A percentile compares a stretch with the other conserved stretches of the same genome.
Evolutionary conservation across 2,329 filamentous ascomycete species (phyloP).

Genomic region (Colletotrichum lentis): DNA sequence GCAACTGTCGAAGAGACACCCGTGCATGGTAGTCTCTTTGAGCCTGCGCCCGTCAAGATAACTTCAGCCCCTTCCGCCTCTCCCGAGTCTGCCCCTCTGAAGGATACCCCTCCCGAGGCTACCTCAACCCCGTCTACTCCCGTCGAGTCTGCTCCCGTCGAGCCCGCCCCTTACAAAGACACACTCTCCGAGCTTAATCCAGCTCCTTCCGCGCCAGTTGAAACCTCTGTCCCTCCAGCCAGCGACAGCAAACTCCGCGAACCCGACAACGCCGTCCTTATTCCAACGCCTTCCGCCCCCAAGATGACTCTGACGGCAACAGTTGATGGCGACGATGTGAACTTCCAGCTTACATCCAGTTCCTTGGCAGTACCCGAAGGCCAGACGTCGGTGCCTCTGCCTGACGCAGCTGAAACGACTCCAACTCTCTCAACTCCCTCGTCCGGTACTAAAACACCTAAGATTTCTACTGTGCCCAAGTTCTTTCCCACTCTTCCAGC

Average conservation of each 20-base stretch:
- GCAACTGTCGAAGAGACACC: background rate
- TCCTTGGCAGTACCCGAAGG: background rate
- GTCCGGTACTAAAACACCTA: background rate
- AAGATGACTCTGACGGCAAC: background rate
- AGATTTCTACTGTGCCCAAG: background rate
- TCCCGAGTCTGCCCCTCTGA: background rate
- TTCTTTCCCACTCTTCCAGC: conserved; percentile 11
- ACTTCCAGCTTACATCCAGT: background rate
- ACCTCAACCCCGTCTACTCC: background rate
- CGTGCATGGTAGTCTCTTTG: background rate
- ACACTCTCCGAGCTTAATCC: background rate
- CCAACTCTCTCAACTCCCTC: background rate
- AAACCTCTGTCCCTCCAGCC: background rate
- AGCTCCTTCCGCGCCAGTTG: background rate
- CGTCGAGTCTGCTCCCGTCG: background rate
- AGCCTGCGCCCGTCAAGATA: background rate
- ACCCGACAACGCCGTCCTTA: background rate
- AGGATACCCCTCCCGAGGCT: background rate
- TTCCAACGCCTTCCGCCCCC: background rate
- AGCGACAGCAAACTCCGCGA: background rate
- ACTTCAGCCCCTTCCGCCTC: background rate
- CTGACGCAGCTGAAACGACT: background rate
- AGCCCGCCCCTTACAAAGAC: background rate
- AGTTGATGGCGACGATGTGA: background rate
- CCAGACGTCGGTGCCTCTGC: background rate